These are phyloP conservation scores for Breviolum minutum DNA, from an alignment of 73 alveolate species.

Conservation along the genomic window DNA sequence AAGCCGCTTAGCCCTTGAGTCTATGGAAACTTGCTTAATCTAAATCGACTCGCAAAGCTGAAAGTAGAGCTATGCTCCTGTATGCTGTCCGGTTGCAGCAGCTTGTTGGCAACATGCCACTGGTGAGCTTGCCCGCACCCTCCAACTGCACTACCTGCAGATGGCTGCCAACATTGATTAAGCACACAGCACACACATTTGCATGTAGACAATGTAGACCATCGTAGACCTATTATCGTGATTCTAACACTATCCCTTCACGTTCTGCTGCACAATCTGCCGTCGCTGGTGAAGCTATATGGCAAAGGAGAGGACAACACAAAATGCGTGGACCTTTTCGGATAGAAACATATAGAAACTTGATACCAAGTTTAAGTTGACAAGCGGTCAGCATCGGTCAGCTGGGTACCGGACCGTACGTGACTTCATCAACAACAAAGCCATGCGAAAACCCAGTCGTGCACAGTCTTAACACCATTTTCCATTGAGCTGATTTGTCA, in stretches of 20 bases:
- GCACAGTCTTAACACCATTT: not conserved
- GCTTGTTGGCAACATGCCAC: slow-evolving; percentile 11
- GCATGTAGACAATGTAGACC: too few species aligned
- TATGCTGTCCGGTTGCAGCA: not conserved
- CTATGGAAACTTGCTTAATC: too few species aligned
- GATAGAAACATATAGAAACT: too few species aligned
- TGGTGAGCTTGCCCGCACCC: slow-evolving; percentile 29
- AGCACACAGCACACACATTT: too few species aligned
- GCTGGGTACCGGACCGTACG: slow-evolving; percentile 8
- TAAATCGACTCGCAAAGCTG: not conserved
- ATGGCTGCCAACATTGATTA: not conserved
- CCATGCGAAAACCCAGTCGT: not conserved
- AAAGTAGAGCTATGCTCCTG: not conserved
- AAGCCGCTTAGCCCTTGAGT: too few species aligned
- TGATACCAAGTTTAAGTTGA: too few species aligned
- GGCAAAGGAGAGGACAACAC: too few species aligned
- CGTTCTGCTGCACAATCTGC: too few species aligned
- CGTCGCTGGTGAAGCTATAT: too few species aligned
- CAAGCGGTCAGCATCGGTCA: not conserved
- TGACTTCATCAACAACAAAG: slow-evolving; percentile 7
- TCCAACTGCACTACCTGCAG: not conserved
- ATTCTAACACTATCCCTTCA: too few species aligned
- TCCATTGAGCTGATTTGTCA: slow-evolving; percentile 22
- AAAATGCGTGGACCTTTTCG: too few species aligned
- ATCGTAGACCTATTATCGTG: too few species aligned